Evolutionary conservation across 441 rosid species (phyloP).

Genomic region (Caryocar brasiliense): DNA sequence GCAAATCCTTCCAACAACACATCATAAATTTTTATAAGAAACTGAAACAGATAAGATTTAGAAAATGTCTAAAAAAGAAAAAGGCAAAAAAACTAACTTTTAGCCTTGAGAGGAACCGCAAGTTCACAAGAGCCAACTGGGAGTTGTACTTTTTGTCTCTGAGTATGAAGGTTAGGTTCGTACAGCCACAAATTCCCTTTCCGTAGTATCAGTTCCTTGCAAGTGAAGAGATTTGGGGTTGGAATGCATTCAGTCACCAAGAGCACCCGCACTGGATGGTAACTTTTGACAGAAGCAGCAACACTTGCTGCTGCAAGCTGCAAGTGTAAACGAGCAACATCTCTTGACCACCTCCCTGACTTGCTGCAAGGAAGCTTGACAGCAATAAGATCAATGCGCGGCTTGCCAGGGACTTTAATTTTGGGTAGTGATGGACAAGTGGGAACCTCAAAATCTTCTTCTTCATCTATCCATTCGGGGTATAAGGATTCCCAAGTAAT

Average conservation of each 20-base stretch:
- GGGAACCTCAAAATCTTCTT: constrained; percentile 71
- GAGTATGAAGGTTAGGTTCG: constrained; percentile 41
- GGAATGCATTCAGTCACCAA: constrained; percentile 64
- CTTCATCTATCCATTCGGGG: constrained; percentile 93
- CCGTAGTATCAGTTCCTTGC: constrained; percentile 52
- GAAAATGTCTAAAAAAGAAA: not conserved
- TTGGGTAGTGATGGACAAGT: constrained; percentile 63
- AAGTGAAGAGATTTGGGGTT: constrained; percentile 60
- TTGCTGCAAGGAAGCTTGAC: constrained; percentile 73
- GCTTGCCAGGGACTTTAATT: constrained; percentile 55
- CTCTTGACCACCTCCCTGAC: constrained; percentile 64
- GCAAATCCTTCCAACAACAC: no score
- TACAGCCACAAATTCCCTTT: constrained; percentile 69
- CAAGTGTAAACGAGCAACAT: constrained; percentile 69
- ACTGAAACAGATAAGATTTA: no score
- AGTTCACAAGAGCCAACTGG: constrained; percentile 85
- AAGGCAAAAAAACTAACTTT: constrained; percentile 35
- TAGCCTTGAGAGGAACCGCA: constrained; percentile 66
- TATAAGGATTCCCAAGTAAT: constrained; percentile 72
- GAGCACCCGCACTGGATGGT: constrained; percentile 57
- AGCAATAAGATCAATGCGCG: constrained; percentile 59
- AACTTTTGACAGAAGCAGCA: constrained; percentile 63
- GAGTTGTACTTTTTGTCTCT: constrained; percentile 56
- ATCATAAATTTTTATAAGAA: no score
- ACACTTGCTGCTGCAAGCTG: constrained; percentile 75